Evolutionary conservation across 2,329 filamentous ascomycete genomes (phyloP).

Genomic region (Nigrospora osmanthi): DNA sequence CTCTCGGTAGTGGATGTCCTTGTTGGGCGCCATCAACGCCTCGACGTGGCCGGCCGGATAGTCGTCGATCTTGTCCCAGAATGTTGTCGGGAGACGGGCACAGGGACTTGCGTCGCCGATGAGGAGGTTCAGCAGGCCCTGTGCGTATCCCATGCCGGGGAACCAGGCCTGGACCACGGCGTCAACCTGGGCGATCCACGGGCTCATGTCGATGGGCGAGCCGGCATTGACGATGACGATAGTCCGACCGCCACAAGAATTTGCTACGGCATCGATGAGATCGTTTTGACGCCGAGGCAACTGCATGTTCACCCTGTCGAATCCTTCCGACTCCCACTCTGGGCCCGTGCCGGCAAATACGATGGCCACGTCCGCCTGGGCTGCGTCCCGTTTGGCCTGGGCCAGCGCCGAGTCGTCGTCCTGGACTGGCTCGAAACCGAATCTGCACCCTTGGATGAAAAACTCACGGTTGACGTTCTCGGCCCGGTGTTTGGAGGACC

Average conservation of each 20-base stretch:
- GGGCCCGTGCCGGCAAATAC: constrained; percentile 69
- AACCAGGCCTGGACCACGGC: constrained; percentile 74
- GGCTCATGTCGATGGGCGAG: constrained; percentile 66
- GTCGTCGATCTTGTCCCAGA: constrained; percentile 59
- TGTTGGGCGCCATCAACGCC: constrained; percentile 62
- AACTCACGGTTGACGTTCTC: no score
- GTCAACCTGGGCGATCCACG: constrained; percentile 49
- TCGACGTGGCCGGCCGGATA: constrained; percentile 72
- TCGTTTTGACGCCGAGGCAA: constrained; percentile 66
- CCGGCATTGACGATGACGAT: constrained; percentile 72
- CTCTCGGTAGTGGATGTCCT: constrained; percentile 68
- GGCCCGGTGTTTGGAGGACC: no score
- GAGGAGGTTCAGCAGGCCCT: no score
- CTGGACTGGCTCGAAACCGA: constrained; percentile 47
- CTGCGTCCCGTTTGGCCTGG: constrained; percentile 60
- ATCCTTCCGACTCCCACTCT: constrained; percentile 77
- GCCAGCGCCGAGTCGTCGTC: constrained; percentile 59
- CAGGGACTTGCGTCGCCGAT: no score
- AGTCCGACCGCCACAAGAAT: constrained; percentile 61
- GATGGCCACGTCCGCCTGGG: constrained; percentile 70
- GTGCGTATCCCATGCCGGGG: constrained; percentile 68
- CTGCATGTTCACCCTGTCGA: constrained; percentile 70
- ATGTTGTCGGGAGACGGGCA: no score
- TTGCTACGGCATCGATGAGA: constrained; percentile 60
- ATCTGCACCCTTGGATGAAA: no score